A percentile compares a stretch with the other conserved stretches of the same genome.
These are phyloP conservation scores for Parmelia sp. DNA, from an alignment of 495 filamentous ascomycete genomes.

Conservation along the genomic window DNA sequence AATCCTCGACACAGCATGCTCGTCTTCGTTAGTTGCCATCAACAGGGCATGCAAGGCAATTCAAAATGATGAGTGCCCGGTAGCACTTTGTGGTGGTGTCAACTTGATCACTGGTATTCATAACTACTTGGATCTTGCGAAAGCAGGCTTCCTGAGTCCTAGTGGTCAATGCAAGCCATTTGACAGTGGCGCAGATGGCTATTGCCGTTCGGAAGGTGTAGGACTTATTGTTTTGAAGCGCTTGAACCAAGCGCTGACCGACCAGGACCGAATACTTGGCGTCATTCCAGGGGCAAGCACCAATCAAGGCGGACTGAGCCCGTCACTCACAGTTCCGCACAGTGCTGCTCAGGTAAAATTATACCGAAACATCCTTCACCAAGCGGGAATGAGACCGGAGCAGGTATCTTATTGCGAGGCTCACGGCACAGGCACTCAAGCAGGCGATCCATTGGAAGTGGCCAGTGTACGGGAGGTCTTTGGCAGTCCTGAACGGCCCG, in stretches of 20 bases:
- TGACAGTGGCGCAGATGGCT: slow-evolving; percentile 63
- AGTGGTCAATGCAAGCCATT: slow-evolving; percentile 61
- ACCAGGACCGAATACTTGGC: slow-evolving; percentile 58
- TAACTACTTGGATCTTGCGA: slow-evolving; percentile 34
- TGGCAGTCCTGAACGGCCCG: slow-evolving; percentile 40
- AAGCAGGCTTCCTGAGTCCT: slow-evolving; percentile 35
- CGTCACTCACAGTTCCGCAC: slow-evolving; percentile 58
- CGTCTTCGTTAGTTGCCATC: slow-evolving; percentile 39
- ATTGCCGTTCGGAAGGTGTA: slow-evolving; percentile 65
- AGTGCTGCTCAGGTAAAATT: slow-evolving; percentile 28
- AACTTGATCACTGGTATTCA: slow-evolving; percentile 37
- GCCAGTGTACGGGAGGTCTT: slow-evolving; percentile 35
- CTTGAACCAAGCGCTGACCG: slow-evolving; percentile 53
- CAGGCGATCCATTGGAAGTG: slow-evolving; percentile 34
- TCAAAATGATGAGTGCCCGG: slow-evolving; percentile 32
- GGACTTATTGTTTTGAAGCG: slow-evolving; percentile 62
- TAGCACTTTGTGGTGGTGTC: slow-evolving; percentile 39
- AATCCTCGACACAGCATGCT: slow-evolving; percentile 45
- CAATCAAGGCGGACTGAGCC: slow-evolving; percentile 65
- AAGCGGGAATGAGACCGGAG: slow-evolving; percentile 18
- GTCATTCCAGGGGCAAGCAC: slow-evolving; percentile 55
- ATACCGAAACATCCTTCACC: slow-evolving; percentile 18
- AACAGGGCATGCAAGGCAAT: slow-evolving; percentile 35
- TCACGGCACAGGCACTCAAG: slow-evolving; percentile 33
- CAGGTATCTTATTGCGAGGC: slow-evolving; percentile 33